A percentile compares a stretch with the other conserved stretches of the same genome.
Conservation (phyloP, 257 asterid species). For the Henckelia pumila region DNA sequence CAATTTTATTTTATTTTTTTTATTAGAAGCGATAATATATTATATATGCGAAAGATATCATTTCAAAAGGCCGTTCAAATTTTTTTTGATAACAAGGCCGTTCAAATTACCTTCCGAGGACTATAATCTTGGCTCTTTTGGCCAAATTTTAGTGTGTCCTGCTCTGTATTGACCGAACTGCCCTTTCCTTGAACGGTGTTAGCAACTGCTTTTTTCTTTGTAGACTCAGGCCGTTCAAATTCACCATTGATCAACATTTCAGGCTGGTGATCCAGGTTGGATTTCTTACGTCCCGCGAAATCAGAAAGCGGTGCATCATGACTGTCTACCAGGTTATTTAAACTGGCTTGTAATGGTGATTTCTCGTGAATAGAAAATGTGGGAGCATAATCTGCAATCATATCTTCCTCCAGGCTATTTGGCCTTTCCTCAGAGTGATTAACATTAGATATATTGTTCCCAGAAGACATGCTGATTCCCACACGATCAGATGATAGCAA, state of each 20-base stretch:
- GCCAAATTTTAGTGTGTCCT: slow-evolving; percentile 48
- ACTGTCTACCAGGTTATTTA: slow-evolving; percentile 36
- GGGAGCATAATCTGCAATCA: slow-evolving; percentile 61
- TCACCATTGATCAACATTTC: slow-evolving; percentile 51
- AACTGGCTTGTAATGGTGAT: slow-evolving; percentile 35
- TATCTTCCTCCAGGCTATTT: slow-evolving; percentile 47
- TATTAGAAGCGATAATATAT: too few relatives aligned
- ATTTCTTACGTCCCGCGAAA: slow-evolving; percentile 31
- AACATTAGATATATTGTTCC: slow-evolving; percentile 38
- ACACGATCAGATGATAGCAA: slow-evolving; percentile 41
- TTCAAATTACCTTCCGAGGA: slow-evolving; percentile 64
- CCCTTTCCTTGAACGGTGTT: slow-evolving; percentile 53
- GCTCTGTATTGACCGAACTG: slow-evolving; percentile 44
- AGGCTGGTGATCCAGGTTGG: slow-evolving; percentile 42
- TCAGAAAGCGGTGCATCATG: slow-evolving; percentile 40
- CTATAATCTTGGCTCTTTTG: slow-evolving; percentile 51
- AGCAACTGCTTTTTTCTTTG: slow-evolving; percentile 34
- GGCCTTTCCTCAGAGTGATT: slow-evolving; percentile 39
- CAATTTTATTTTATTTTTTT: too few relatives aligned
- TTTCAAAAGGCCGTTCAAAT: too few relatives aligned
- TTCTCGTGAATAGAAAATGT: slow-evolving; percentile 70
- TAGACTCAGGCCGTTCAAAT: slow-evolving; percentile 45
- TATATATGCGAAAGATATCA: too few relatives aligned
- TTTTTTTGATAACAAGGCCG: too few relatives aligned
- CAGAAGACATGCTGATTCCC: slow-evolving; percentile 41